Percentiles rank a stretch among this genome's conserved stretches.
phyloP scores from a whole-genome alignment of 2,329 filamentous ascomycete genomes.

The Aspergillus sp. region DNA sequence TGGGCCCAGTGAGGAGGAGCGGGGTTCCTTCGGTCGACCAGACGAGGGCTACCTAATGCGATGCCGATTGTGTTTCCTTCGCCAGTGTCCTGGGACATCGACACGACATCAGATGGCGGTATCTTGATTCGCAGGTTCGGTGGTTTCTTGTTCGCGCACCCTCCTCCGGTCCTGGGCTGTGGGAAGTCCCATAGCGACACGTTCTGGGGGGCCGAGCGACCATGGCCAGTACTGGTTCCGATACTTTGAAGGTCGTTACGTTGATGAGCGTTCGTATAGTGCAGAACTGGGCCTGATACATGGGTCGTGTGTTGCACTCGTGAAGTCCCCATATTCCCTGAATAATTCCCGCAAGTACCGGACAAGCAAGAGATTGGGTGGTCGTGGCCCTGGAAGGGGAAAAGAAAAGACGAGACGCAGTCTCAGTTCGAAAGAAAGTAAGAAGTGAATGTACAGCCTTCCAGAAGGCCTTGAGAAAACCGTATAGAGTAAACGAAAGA shows the following conservation, averaged over 20 bases:
- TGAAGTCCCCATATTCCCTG: conserved; percentile 22
- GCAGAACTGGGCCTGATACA: conserved; percentile 26
- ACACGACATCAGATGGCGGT: conserved; percentile 18
- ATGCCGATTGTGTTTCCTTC: conserved; percentile 56
- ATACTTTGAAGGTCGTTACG: conserved; percentile 22
- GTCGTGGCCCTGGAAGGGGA: neutral
- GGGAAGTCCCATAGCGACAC: conserved; percentile 12
- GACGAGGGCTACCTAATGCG: conserved; percentile 61
- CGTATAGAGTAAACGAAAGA: conserved; percentile 5
- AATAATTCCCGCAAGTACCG: conserved; percentile 4
- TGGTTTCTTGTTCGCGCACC: conserved; percentile 9
- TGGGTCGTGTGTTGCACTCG: conserved; percentile 19
- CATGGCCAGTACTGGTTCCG: conserved; percentile 5
- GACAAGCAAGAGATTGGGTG: neutral
- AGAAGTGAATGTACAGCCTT: conserved; percentile 31
- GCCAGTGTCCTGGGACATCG: conserved; percentile 8
- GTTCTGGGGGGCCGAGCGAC: conserved; percentile 2
- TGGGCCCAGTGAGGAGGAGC: conserved; percentile 6
- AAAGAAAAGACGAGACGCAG: conserved; percentile 2
- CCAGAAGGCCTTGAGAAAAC: conserved; percentile 26
- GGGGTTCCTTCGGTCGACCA: conserved; percentile 14
- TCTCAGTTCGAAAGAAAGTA: conserved; percentile 7
- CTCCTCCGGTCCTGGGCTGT: conserved; percentile 14
- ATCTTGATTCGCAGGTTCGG: conserved; percentile 24
- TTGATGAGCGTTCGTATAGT: conserved; percentile 24